Evolutionary conservation across 257 asterid genomes (phyloP).

Genomic region (Striga asiatica): DNA sequence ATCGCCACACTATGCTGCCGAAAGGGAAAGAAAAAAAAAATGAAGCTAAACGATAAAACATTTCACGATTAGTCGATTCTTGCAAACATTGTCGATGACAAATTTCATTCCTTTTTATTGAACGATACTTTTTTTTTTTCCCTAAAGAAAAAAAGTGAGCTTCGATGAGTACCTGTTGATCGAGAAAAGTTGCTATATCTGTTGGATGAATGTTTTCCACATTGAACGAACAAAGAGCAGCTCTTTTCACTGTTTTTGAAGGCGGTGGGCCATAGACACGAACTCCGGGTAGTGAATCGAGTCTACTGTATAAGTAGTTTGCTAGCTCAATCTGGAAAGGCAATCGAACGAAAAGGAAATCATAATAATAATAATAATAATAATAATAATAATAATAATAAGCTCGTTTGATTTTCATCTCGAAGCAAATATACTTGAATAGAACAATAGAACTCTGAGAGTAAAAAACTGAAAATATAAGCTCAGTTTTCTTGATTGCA

Average conservation of each 20-base stretch:
- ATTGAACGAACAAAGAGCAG: slow-evolving; percentile 87
- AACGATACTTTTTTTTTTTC: neutral
- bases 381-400: no score
- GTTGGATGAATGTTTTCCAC: slow-evolving; percentile 79
- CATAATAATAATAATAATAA: no score
- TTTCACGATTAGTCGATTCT: no score
- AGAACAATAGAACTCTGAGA: neutral
- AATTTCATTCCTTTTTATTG: neutral
- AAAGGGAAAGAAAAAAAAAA: neutral
- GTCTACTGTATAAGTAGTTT: slow-evolving; percentile 46
- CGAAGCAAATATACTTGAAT: no score
- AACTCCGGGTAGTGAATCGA: slow-evolving; percentile 42
- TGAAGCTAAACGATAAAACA: neutral
- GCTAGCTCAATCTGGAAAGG: slow-evolving; percentile 56
- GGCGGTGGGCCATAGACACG: slow-evolving; percentile 84
- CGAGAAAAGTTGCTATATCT: slow-evolving; percentile 77
- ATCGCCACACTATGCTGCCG: slow-evolving; percentile 86
- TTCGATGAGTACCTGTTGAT: slow-evolving; percentile 50
- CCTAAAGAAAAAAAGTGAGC: neutral
- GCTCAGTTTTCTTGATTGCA: neutral
- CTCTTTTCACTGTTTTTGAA: slow-evolving; percentile 48
- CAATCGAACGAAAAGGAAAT: neutral
- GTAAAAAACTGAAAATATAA: neutral
- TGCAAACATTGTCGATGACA: no score
- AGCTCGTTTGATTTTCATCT: no score